Percentiles rank a stretch among this genome's conserved stretches.
Evolutionary conservation across 805 yeast genomes (phyloP).

Genomic region (Candida cerambycidarum): DNA sequence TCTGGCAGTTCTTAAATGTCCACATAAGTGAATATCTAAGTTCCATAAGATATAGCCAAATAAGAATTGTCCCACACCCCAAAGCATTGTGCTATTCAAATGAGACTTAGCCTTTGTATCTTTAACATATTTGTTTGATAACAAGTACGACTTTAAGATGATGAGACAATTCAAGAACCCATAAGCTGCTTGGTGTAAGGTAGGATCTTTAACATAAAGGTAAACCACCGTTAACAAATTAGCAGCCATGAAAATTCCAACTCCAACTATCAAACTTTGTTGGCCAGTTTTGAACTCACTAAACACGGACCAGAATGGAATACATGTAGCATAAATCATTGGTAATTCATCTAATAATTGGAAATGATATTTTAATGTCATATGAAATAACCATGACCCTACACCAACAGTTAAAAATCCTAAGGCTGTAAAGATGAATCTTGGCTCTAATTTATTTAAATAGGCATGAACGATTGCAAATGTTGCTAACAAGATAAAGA

Average conservation of each 20-base stretch:
- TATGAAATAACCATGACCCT: slow-evolving; percentile 94
- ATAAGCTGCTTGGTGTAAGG: slow-evolving; percentile 85
- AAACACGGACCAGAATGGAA: slow-evolving; percentile 85
- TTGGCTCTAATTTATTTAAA: slow-evolving; percentile 58
- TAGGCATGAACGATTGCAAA: slow-evolving; percentile 63
- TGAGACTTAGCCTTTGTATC: slow-evolving; percentile 47
- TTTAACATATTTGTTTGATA: slow-evolving; percentile 54
- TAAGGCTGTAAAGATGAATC: slow-evolving; percentile 69
- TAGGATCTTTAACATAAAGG: slow-evolving; percentile 73
- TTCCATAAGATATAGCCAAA: slow-evolving; percentile 87
- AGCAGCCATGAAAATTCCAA: slow-evolving; percentile 53
- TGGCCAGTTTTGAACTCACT: slow-evolving; percentile 50
- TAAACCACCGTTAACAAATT: slow-evolving; percentile 67
- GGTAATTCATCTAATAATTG: slow-evolving; percentile 95
- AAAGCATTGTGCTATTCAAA: slow-evolving; percentile 53
- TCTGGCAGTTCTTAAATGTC: slow-evolving; percentile 54
- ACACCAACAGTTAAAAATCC: slow-evolving; percentile 90
- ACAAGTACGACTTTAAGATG: slow-evolving; percentile 55
- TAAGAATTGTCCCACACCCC: slow-evolving; percentile 63
- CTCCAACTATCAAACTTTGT: slow-evolving; percentile 46
- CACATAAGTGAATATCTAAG: slow-evolving; percentile 79
- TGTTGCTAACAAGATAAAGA: slow-evolving; percentile 53
- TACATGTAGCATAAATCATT: slow-evolving; percentile 96
- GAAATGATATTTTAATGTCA: slow-evolving; percentile 87
- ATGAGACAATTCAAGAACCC: slow-evolving; percentile 76